These are phyloP conservation scores for Hyphopichia burtonii DNA, from an alignment of 1,139 yeast genomes.

Conservation along the genomic window DNA sequence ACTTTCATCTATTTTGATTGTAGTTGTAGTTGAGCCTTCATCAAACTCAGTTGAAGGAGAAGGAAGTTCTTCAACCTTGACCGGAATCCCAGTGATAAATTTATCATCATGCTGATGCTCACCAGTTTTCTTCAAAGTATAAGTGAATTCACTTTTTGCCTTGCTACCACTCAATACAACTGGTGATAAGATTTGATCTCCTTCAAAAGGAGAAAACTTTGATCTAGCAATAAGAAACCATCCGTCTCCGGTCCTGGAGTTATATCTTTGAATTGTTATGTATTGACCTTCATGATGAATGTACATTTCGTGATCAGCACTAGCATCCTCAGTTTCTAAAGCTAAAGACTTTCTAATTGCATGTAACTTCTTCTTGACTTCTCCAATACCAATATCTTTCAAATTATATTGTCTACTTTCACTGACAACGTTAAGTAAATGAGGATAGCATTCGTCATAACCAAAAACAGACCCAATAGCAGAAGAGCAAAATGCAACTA, in stretches of 20 bases:
- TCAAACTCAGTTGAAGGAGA: conserved; percentile 48
- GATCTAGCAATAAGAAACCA: conserved; percentile 88
- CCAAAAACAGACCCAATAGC: conserved; percentile 96
- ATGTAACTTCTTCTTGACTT: conserved; percentile 62
- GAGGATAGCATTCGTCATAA: conserved; percentile 88
- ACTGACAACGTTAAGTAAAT: conserved; percentile 73
- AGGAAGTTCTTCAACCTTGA: conserved; percentile 52
- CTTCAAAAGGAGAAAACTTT: conserved; percentile 53
- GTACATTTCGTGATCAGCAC: conserved; percentile 84
- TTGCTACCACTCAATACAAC: conserved; percentile 64
- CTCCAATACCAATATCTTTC: conserved; percentile 65
- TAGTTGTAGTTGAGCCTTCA: conserved; percentile 37
- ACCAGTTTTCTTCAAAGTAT: conserved; percentile 53
- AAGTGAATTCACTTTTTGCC: conserved; percentile 61
- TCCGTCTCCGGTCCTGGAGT: conserved; percentile 83
- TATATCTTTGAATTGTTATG: conserved; percentile 85
- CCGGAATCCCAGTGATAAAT: conserved; percentile 61
- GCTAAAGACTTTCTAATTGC: conserved; percentile 61
- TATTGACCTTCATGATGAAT: conserved; percentile 93
- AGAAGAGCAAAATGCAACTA: conserved; percentile 89
- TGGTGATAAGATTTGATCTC: conserved; percentile 57
- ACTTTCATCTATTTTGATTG: conserved; percentile 46
- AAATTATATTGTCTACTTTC: conserved; percentile 68
- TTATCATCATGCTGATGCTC: conserved; percentile 42
- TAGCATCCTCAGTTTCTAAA: conserved; percentile 58